Conservation (phyloP, 768 basidiomycete species). For the Mycena maculata region DNA sequence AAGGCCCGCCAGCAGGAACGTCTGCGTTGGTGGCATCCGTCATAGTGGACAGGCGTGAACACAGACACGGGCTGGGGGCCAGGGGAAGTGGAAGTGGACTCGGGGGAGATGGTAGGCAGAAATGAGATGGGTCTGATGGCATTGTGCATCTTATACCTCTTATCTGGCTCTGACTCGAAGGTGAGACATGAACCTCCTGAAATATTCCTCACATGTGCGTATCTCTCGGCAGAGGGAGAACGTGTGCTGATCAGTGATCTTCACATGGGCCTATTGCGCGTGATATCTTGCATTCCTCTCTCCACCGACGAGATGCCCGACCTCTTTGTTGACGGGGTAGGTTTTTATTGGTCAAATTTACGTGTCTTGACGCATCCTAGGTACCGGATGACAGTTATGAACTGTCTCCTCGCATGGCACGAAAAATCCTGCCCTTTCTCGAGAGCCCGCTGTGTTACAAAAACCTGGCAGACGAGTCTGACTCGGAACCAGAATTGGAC, state of each 20-base stretch:
- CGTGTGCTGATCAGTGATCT: too few species aligned
- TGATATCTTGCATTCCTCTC: too few species aligned
- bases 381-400: too few species aligned
- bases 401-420: too few species aligned
- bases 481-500: too few species aligned
- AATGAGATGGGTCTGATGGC: neutral
- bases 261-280: too few species aligned
- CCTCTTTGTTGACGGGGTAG: neutral
- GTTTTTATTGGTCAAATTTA: too few species aligned
- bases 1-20: neutral
- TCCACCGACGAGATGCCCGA: neutral
- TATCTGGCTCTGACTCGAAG: neutral
- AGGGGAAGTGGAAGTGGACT: neutral
- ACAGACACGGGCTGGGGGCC: neutral
- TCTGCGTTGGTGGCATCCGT: neutral
- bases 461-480: too few species aligned
- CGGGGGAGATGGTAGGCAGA: neutral
- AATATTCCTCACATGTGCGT: conserved; percentile 5
- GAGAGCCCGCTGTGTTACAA: neutral
- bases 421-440: too few species aligned
- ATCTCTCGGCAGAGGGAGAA: neutral
- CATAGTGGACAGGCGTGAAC: neutral
- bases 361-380: neutral
- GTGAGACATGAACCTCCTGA: conserved; percentile 5
- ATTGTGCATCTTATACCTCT: neutral